phyloP scores from a whole-genome alignment of 768 basidiomycete genomes.

The Leccinellum rugosiceps region DNA sequence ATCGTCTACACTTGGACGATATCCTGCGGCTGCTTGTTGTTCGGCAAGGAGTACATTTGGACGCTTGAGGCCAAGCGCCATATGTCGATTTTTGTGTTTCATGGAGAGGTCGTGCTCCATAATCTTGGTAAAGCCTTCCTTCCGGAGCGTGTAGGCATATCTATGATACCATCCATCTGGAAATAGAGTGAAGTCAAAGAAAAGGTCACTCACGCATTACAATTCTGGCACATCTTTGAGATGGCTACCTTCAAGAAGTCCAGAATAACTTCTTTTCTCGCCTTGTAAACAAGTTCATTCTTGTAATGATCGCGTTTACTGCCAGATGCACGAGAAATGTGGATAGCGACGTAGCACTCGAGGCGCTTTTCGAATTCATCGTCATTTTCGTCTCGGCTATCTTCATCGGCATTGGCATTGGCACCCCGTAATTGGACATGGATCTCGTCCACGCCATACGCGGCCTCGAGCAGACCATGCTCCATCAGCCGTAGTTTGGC shows the following conservation, averaged over 20 bases:
- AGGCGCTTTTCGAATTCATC: slow-evolving; percentile 62
- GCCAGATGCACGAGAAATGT: slow-evolving; percentile 39
- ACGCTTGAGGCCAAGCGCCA: slow-evolving; percentile 53
- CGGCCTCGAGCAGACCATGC: slow-evolving; percentile 81
- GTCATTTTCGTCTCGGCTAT: slow-evolving; percentile 52
- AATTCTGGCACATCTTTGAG: slow-evolving; percentile 77
- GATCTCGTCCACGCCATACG: slow-evolving; percentile 72
- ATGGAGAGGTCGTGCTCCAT: slow-evolving; percentile 86
- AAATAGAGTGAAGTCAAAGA: neutral
- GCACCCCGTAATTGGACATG: slow-evolving; percentile 38
- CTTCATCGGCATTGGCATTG: slow-evolving; percentile 36
- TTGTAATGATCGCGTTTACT: slow-evolving; percentile 84
- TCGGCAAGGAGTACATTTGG: slow-evolving; percentile 71
- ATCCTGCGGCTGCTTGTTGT: slow-evolving; percentile 25
- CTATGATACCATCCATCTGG: slow-evolving; percentile 37
- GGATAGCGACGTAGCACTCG: slow-evolving; percentile 62
- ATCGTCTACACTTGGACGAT: slow-evolving; percentile 24
- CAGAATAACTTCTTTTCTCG: slow-evolving; percentile 75
- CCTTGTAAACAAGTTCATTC: slow-evolving; percentile 82
- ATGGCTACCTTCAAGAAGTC: slow-evolving; percentile 75
- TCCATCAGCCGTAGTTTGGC: slow-evolving; percentile 88
- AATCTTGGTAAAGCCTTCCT: slow-evolving; percentile 91
- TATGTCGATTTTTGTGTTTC: slow-evolving; percentile 69
- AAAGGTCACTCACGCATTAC: slow-evolving; percentile 72
- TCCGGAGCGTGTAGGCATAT: slow-evolving; percentile 81